A percentile compares a stretch with the other conserved stretches of the same genome.
phyloP scores from a whole-genome alignment of 2,329 filamentous ascomycete species.

The Mycogone perniciosa region DNA sequence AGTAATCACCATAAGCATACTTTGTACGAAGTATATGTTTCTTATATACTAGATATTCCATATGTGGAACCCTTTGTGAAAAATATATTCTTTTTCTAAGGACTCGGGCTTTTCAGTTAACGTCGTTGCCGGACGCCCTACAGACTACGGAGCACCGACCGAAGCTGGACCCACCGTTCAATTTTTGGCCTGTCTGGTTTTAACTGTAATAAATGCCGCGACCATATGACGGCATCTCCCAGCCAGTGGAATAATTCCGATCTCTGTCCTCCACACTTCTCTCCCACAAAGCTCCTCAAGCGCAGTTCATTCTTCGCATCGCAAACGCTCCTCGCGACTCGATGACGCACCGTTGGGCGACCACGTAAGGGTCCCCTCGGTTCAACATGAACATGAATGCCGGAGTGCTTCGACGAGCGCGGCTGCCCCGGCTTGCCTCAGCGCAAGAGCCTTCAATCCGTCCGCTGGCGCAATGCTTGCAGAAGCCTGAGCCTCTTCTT shows the following conservation, averaged over 20 bases:
- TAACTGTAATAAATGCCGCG: conserved; percentile 29
- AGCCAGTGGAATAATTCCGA: conserved; percentile 9
- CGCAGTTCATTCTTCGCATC: conserved; percentile 6
- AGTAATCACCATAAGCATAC: too few species aligned
- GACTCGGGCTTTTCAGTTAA: too few species aligned
- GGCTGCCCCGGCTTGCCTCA: conserved; percentile 40
- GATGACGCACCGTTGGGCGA: conserved; percentile 26
- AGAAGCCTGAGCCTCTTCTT: conserved; percentile 1
- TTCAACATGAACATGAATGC: conserved; percentile 37
- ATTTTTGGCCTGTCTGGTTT: neutral
- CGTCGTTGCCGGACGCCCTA: too few species aligned
- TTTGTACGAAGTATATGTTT: too few species aligned
- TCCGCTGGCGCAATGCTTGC: conserved; percentile 15
- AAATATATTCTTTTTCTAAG: too few species aligned
- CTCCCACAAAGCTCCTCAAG: neutral
- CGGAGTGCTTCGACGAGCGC: conserved; percentile 43
- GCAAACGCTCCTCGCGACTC: conserved; percentile 13
- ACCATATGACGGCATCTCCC: conserved; percentile 28
- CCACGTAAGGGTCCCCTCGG: conserved; percentile 18
- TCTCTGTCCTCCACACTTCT: neutral
- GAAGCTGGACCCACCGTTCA: too few species aligned
- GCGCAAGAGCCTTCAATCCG: conserved; percentile 19
- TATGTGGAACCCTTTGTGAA: too few species aligned
- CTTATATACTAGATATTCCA: too few species aligned
- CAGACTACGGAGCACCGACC: too few species aligned